Conservation (phyloP, 1,284 basidiomycete species). For the Inonotus obliquus region DNA sequence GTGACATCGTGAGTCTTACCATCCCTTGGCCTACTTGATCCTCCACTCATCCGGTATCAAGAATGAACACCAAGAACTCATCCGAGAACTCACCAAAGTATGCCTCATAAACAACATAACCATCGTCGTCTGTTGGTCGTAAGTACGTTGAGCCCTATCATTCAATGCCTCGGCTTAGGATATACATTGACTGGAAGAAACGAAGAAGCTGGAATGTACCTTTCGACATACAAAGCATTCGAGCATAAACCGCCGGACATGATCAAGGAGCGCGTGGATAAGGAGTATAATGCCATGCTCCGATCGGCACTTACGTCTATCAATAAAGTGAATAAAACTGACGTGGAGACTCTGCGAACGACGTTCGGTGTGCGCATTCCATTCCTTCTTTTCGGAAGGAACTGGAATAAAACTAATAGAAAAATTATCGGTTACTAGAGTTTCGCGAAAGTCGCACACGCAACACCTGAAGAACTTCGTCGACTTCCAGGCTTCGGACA, state of each 20-base stretch:
- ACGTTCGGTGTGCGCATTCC: constrained; percentile 80
- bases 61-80: constrained; percentile 87
- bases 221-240: constrained; percentile 88
- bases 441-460: constrained; percentile 73
- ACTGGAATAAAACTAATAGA: constrained; percentile 7
- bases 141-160: constrained; percentile 29
- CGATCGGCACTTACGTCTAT: constrained; percentile 87
- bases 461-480: constrained; percentile 70
- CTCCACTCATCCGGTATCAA: constrained; percentile 30
- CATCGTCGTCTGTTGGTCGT: constrained; percentile 91
- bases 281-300: constrained; percentile 80
- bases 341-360: constrained; percentile 89
- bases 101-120: constrained; percentile 93
- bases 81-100: constrained; percentile 91
- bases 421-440: constrained; percentile 47
- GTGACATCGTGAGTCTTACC: constrained; percentile 74
- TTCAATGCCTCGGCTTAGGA: constrained; percentile 1
- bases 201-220: constrained; percentile 91
- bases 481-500: constrained; percentile 92
- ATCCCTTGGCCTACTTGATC: neutral
- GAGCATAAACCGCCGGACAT: constrained; percentile 92
- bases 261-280: constrained; percentile 91
- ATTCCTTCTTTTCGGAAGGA: neutral
- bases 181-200: constrained; percentile 43
- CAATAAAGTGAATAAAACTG: constrained; percentile 95